Percentiles rank a stretch among this genome's conserved stretches.
Conservation (phyloP, 345 rosid species). For the Populus alba region DNA sequence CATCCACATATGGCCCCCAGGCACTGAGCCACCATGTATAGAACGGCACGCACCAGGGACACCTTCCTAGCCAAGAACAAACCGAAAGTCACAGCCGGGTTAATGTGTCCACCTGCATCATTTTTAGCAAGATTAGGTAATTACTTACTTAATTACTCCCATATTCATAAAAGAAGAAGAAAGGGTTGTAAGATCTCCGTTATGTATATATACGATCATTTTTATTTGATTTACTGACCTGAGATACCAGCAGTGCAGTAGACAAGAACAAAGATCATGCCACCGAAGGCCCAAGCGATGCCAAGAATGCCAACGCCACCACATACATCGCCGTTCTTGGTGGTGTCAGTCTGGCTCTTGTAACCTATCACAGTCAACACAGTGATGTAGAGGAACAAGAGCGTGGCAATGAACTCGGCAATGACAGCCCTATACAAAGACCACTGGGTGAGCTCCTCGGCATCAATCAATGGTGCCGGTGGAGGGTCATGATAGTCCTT, state of each 20-base stretch:
- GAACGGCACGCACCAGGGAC: slow-evolving; percentile 37
- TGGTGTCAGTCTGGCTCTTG: slow-evolving; percentile 31
- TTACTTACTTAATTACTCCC: background rate
- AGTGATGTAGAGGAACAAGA: slow-evolving; percentile 41
- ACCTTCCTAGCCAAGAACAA: slow-evolving; percentile 46
- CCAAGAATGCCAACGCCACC: slow-evolving; percentile 44
- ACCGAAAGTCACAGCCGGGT: slow-evolving; percentile 47
- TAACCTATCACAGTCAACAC: slow-evolving; percentile 43
- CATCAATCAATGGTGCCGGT: slow-evolving; percentile 41
- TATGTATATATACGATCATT: too few relatives aligned
- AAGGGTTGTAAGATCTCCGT: background rate
- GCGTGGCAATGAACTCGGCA: slow-evolving; percentile 47
- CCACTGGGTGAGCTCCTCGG: slow-evolving; percentile 38
- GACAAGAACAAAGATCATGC: slow-evolving; percentile 49
- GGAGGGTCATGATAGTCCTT: slow-evolving; percentile 49
- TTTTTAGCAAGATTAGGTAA: background rate
- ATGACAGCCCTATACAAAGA: slow-evolving; percentile 43
- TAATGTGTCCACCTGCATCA: slow-evolving; percentile 41
- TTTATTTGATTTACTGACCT: slow-evolving; percentile 2
- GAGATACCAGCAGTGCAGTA: slow-evolving; percentile 53
- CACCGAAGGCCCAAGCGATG: slow-evolving; percentile 49
- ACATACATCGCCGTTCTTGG: slow-evolving; percentile 21
- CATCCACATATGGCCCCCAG: slow-evolving; percentile 48
- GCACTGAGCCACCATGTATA: slow-evolving; percentile 49
- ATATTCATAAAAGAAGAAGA: too few relatives aligned